Percentiles rank a stretch among this genome's conserved stretches.
Evolutionary conservation across 257 asterid species (phyloP).

Genomic region (Plantago major): DNA sequence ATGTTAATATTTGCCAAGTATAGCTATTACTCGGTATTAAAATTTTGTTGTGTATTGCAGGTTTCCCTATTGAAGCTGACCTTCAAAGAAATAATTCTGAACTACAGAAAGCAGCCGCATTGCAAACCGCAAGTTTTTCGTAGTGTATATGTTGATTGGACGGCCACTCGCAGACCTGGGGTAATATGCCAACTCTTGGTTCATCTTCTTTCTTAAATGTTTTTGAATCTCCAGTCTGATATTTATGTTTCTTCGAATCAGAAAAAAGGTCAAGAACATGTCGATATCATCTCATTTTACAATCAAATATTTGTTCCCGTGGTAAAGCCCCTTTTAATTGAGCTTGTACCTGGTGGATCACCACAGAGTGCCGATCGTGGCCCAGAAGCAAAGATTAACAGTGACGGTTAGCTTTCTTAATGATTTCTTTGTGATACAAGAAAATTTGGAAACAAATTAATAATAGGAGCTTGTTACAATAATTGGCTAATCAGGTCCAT

Average conservation of each 20-base stretch:
- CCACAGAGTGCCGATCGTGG: constrained; percentile 41
- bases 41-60: constrained; percentile 39
- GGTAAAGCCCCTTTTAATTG: constrained; percentile 89
- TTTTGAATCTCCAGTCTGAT: constrained; percentile 9
- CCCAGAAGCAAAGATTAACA: constrained; percentile 42
- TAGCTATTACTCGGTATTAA: constrained; percentile 15
- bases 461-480: neutral
- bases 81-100: constrained; percentile 61
- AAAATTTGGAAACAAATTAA: constrained; percentile 9
- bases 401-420: constrained; percentile 46
- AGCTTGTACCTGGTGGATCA: constrained; percentile 72
- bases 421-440: constrained; percentile 9
- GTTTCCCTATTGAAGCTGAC: constrained; percentile 63
- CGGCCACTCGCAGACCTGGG: constrained; percentile 46
- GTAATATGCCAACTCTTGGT: constrained; percentile 31
- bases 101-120: constrained; percentile 61
- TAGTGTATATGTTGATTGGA: constrained; percentile 51
- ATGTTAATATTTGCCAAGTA: constrained; percentile 13
- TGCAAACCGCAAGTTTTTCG: constrained; percentile 71
- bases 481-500: constrained; percentile 43
- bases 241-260: constrained; percentile 33
- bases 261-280: constrained; percentile 80
- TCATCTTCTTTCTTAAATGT: constrained; percentile 7
- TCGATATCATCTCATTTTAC: constrained; percentile 91
- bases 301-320: constrained; percentile 79